Evolutionary conservation across 345 rosid genomes (phyloP), one percentile per base, ranked within the genome.

Genomic region (Iberis pinnata): DNA sequence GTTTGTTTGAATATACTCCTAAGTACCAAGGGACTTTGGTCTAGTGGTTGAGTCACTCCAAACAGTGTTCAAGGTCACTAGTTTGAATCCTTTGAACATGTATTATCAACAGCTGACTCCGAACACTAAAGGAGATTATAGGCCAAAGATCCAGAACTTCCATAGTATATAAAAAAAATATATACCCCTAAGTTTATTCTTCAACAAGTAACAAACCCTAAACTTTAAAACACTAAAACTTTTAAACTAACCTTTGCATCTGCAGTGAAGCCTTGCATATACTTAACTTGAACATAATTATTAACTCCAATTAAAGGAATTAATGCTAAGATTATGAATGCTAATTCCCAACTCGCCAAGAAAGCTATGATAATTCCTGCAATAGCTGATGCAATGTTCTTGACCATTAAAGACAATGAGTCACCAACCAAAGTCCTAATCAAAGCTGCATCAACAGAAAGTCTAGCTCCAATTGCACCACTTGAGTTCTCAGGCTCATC

Each of bases 391-490:
- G 78, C 68, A 36, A 45, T 29, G 52, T 76, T 82, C 55, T 72
- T 79, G 35, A 82, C 75, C 16, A 57, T 6, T 47, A 58, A 20
- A 46, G 74, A 64, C 6, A 82, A 72, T 9, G 83, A 63, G 71
- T 82, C 95, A 20, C 95, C 95, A 5, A 80, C 84, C 2, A 80
- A 50, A 26, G 69, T 58, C 19, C 79, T 74, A 1, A 80, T 36
- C 24, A 64, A 13, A 8, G 88, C 76, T 20, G 92, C 85, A 77
- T 86, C 95, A 4, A 78, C 69, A 13, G 95, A 83, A 1, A 86
- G 81, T 64, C 88, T 76, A 2, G 88, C 77, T 45, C 88, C 84
- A 18, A 86, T 64, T 8, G 78, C 64, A 36, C 95, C 88, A 18
- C 83, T 83, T 1, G 92, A 81, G 61, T 86, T 74, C 12, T 71